phyloP scores from a whole-genome alignment of 306 rosid species.

The Acacia crassicarpa region DNA sequence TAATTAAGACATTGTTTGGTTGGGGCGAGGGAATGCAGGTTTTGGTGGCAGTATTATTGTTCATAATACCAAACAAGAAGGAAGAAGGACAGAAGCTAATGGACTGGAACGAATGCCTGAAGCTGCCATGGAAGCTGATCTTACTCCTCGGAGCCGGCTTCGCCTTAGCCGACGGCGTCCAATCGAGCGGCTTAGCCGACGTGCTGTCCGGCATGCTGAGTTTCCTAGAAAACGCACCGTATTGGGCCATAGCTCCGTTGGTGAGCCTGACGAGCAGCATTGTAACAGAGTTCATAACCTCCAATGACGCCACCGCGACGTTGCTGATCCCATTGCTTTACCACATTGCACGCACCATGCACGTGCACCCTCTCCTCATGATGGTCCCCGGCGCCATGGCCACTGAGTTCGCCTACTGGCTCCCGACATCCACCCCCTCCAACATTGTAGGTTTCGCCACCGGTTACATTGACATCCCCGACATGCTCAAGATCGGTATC shows the following conservation, averaged over 20 bases:
- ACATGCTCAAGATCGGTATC: conserved; percentile 76
- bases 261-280: conserved; percentile 67
- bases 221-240: conserved; percentile 68
- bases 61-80: conserved; percentile 87
- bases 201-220: conserved; percentile 51
- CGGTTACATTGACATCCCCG: conserved; percentile 66
- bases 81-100: conserved; percentile 74
- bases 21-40: conserved; percentile 42
- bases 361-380: conserved; percentile 72
- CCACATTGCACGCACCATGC: conserved; percentile 67
- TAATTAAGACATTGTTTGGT: neutral
- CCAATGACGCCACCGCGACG: conserved; percentile 86
- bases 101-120: conserved; percentile 94
- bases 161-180: conserved; percentile 86
- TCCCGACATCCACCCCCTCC: conserved; percentile 84
- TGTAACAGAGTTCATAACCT: conserved; percentile 76
- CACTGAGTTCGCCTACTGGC: conserved; percentile 72
- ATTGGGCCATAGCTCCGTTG: conserved; percentile 64
- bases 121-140: conserved; percentile 82
- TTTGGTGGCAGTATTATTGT: conserved; percentile 69
- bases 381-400: conserved; percentile 87
- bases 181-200: conserved; percentile 73
- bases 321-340: conserved; percentile 65
- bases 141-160: conserved; percentile 86
- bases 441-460: conserved; percentile 81